Conservation (phyloP, 2,329 filamentous ascomycete species). For the Hymenoscyphus salicellus region DNA sequence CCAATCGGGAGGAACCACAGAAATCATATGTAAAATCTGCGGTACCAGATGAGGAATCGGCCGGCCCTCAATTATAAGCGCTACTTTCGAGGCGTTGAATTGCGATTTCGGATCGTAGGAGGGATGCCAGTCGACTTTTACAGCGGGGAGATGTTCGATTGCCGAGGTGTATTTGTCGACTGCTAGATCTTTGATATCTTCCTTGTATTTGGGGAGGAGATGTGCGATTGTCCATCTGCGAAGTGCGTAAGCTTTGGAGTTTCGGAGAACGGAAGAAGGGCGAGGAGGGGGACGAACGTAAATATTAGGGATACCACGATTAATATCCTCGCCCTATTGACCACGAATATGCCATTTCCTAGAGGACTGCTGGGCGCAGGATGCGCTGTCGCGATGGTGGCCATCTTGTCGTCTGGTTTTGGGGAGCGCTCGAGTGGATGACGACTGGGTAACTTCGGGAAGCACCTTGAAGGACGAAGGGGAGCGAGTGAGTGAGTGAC, state of each 20-base stretch:
- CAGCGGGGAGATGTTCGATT: conserved; percentile 30
- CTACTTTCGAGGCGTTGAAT: conserved; percentile 49
- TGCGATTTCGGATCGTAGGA: conserved; percentile 30
- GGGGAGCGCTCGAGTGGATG: background rate
- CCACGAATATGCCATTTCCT: conserved; percentile 25
- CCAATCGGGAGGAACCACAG: conserved; percentile 54
- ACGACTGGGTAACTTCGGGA: background rate
- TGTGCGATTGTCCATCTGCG: conserved; percentile 48
- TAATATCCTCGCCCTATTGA: conserved; percentile 28
- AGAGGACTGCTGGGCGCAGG: conserved; percentile 17
- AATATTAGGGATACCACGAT: conserved; percentile 28
- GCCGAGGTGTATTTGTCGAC: conserved; percentile 27
- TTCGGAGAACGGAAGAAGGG: background rate
- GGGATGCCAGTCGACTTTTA: conserved; percentile 35
- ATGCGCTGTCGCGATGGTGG: conserved; percentile 10
- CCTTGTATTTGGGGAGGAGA: conserved; percentile 44
- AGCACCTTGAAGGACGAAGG: background rate
- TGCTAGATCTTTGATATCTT: conserved; percentile 40
- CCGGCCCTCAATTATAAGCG: conserved; percentile 51
- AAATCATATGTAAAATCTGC: conserved; percentile 51
- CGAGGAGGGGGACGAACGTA: conserved; percentile 26
- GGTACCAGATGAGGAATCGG: conserved; percentile 48
- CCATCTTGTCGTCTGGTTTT: conserved; percentile 13
- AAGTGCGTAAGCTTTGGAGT: conserved; percentile 7
- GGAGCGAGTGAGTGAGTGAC: no score